Base-by-base conservation (phyloP, 2,329 filamentous ascomycete species). In the Apiospora saccharicola region DNA sequence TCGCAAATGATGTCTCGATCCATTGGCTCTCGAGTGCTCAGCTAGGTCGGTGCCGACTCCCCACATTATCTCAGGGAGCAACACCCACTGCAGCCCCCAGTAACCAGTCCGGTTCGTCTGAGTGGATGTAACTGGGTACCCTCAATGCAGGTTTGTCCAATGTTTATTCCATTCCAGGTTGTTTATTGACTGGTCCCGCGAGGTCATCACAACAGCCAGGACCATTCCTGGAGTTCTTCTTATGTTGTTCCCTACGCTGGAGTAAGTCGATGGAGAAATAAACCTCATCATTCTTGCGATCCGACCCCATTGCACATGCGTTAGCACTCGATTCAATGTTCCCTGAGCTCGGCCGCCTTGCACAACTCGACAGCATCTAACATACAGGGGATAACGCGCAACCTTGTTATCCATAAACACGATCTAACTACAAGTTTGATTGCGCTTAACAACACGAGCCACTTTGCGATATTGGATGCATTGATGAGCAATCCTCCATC, bases 361-460 rank as follows among this genome's bases (percentile, higher is more conserved):
- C 57, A 64, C 57, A 64, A 64, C 57, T 41, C 30, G 51, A 41
- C 53, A 19, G 34, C 34, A 61, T 24, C 57, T 41, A 22, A 13
- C 57, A 64, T 64, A 64, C 57, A 64, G 57, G 57, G 57, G 57
- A 64, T n/a, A 37, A 64, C 57, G 57, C 57, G 57, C 57, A 64
- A 64, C 57, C 57, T 64, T 64, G 57, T 41, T 64, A 64, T 37
- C 57, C 57, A 64, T 64, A 64, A 64, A 64, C 57, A 64, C 57
- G 57, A 64, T 64, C 57, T 64, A 64, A 64, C 57, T 64, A 64
- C 57, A 64, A 64, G 57, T 64, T 64, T 64, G 57, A 64, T 64
- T 64, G 57, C 57, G 57, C 57, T 64, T 64, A 64, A 64, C 57
- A 64, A 64, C 57, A 64, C 57, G 57, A 64, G 57, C 57, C 57